Conservation (phyloP, 768 basidiomycete species). For the Pholiota molesta region DNA sequence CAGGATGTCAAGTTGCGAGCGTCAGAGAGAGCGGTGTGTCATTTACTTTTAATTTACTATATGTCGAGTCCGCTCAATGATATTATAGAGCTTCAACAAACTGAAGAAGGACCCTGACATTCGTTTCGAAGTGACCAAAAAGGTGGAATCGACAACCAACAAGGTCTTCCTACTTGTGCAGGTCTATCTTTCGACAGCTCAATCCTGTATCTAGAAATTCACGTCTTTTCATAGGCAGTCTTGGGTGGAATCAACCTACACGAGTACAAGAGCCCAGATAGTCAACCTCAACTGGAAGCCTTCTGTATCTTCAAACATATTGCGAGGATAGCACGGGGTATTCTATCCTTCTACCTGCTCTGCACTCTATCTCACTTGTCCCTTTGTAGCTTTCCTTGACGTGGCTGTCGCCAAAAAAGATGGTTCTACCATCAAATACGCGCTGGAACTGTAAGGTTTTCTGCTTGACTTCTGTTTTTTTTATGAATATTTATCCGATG, state of each 20-base stretch:
- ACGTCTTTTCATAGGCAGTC: constrained; percentile 52
- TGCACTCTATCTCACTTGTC: constrained; percentile 7
- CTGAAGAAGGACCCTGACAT: constrained; percentile 76
- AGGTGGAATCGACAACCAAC: constrained; percentile 69
- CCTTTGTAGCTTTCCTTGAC: constrained; percentile 70
- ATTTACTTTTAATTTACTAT: background rate
- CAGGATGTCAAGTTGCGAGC: constrained; percentile 67
- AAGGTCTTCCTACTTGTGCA: constrained; percentile 85
- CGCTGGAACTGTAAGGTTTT: constrained; percentile 69
- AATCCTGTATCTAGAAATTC: background rate
- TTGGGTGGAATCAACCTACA: constrained; percentile 73
- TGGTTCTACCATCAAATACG: constrained; percentile 71
- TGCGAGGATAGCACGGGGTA: constrained; percentile 75
- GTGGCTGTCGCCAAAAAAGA: constrained; percentile 66
- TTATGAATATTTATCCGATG: background rate
- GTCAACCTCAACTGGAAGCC: constrained; percentile 73
- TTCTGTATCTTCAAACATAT: constrained; percentile 75
- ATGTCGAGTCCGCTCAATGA: background rate
- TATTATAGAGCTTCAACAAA: constrained; percentile 58
- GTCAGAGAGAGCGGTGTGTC: constrained; percentile 72
- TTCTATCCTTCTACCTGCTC: background rate
- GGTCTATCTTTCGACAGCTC: constrained; percentile 36
- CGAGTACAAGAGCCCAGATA: constrained; percentile 74
- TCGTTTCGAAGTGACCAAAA: constrained; percentile 68
- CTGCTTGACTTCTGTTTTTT: background rate